Evolutionary conservation across 2,329 filamentous ascomycete genomes (phyloP).

Genomic region (Diaporthe vexans): DNA sequence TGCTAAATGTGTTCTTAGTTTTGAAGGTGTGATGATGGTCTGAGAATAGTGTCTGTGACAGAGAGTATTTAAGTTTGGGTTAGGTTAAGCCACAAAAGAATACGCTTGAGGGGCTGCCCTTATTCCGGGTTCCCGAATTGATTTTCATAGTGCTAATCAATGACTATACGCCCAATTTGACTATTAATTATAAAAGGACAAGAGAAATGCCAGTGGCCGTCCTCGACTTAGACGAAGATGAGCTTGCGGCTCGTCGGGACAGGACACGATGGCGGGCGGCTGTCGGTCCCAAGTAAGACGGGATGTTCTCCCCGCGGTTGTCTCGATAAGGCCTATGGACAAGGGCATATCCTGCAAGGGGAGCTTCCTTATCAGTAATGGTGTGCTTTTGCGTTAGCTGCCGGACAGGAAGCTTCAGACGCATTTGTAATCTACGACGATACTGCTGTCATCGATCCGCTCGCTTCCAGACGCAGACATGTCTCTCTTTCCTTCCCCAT

Average conservation of each 20-base stretch:
- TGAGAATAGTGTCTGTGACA: too few relatives aligned
- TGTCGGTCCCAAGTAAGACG: constrained; percentile 20
- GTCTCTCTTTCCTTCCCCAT: background rate
- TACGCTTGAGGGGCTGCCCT: too few relatives aligned
- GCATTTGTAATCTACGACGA: constrained; percentile 38
- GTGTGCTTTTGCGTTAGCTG: constrained; percentile 15
- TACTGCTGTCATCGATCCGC: constrained; percentile 33
- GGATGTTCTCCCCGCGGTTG: background rate
- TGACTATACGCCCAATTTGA: too few relatives aligned
- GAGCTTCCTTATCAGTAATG: constrained; percentile 40
- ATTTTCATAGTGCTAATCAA: too few relatives aligned
- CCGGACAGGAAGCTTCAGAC: constrained; percentile 14
- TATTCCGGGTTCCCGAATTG: too few relatives aligned
- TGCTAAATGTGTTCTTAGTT: too few relatives aligned
- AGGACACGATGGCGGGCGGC: background rate
- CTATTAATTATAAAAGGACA: background rate
- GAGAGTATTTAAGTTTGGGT: too few relatives aligned
- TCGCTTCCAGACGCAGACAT: background rate
- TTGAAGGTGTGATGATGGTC: too few relatives aligned
- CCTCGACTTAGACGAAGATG: background rate
- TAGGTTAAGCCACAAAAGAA: too few relatives aligned
- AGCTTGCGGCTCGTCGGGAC: constrained; percentile 14
- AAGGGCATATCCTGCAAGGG: background rate
- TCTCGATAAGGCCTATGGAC: constrained; percentile 6
- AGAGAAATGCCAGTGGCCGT: too few relatives aligned